Evolutionary conservation across 139 green algal species (phyloP).

Genomic region (Mesostigma viride): DNA sequence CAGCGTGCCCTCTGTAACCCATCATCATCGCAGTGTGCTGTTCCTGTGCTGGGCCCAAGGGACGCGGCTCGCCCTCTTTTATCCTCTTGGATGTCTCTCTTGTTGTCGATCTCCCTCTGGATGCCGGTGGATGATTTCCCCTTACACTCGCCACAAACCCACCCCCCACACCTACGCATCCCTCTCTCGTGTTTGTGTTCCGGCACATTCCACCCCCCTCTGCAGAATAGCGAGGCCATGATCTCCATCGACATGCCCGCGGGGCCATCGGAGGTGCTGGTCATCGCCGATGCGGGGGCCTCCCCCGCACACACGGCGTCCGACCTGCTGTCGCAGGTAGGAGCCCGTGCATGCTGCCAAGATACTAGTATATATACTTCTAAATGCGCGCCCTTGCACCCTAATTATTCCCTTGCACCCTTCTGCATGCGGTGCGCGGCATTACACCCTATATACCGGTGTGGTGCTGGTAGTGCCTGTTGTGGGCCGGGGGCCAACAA

Average conservation of each 20-base stretch:
- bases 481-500: no score
- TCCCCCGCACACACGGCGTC: constrained; percentile 66
- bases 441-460: no score
- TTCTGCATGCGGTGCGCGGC: no score
- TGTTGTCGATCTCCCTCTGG: not conserved
- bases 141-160: no score
- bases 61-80: not conserved
- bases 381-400: no score
- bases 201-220: constrained; percentile 10
- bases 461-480: no score
- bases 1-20: not conserved
- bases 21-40: not conserved
- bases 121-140: no score
- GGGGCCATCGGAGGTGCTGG: constrained; percentile 72
- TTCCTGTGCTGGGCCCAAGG: not conserved
- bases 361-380: not conserved
- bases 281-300: constrained; percentile 81
- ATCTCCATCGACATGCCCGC: constrained; percentile 95
- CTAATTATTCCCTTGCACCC: no score
- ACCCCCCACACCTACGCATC: no score
- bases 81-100: not conserved
- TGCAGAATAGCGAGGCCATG: constrained; percentile 74
- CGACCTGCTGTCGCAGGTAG: constrained; percentile 81
- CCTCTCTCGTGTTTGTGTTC: not conserved
- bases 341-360: not conserved